Evolutionary conservation across 2,329 filamentous ascomycete species (phyloP).

Genomic region (Chrysosporium queenslandicum): DNA sequence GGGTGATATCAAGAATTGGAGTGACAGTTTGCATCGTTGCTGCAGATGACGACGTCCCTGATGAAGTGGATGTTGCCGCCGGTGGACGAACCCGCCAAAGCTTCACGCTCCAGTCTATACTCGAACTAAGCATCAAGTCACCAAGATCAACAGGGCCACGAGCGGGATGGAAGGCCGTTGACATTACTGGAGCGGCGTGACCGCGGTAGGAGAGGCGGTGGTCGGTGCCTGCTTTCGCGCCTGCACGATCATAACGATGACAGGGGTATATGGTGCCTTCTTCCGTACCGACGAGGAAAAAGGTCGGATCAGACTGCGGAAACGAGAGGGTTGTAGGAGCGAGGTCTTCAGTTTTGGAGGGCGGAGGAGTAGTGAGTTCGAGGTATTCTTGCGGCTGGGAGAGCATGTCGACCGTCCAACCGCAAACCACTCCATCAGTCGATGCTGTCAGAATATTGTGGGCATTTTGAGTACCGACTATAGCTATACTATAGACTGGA

Average conservation of each 20-base stretch:
- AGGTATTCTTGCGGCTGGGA: constrained; percentile 92
- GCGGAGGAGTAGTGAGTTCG: constrained; percentile 72
- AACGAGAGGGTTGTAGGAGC: constrained; percentile 92
- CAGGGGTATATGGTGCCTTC: constrained; percentile 95
- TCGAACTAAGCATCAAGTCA: constrained; percentile 83
- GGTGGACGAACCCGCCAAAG: constrained; percentile 75
- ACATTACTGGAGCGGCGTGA: constrained; percentile 91
- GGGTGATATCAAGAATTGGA: constrained; percentile 78
- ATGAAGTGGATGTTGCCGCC: constrained; percentile 32
- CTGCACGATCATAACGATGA: constrained; percentile 92
- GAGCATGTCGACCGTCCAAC: constrained; percentile 97
- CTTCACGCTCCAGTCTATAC: constrained; percentile 93
- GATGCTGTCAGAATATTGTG: constrained; percentile 98
- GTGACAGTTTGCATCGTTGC: constrained; percentile 44
- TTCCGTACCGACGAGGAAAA: constrained; percentile 93
- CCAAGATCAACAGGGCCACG: constrained; percentile 87
- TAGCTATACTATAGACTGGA: constrained; percentile 87
- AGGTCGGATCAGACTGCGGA: constrained; percentile 88
- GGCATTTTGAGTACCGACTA: constrained; percentile 95
- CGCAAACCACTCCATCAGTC: constrained; percentile 91
- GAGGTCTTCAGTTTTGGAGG: constrained; percentile 86
- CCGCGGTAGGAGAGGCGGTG: constrained; percentile 77
- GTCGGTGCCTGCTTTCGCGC: constrained; percentile 92
- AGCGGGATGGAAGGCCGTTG: constrained; percentile 87
- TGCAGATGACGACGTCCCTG: constrained; percentile 25